Percentiles rank a stretch among this genome's conserved stretches.
phyloP scores from a whole-genome alignment of 2,329 filamentous ascomycete species.

The Diplocarpon mali region DNA sequence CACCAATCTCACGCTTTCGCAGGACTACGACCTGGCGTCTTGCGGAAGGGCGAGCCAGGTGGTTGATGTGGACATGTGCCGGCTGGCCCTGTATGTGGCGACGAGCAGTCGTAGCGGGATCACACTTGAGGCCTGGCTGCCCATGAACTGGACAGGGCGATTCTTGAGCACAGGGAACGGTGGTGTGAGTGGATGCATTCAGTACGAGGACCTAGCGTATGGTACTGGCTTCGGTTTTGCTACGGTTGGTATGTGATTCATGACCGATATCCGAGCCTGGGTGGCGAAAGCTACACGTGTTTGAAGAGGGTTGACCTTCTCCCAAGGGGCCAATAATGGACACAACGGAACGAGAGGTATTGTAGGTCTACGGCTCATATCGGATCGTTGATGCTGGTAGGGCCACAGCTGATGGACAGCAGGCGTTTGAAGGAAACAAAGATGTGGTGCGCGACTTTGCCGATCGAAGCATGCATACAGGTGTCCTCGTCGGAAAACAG shows the following conservation, averaged over 20 bases:
- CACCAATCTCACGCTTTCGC: slow-evolving; percentile 8
- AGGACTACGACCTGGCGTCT: slow-evolving; percentile 9
- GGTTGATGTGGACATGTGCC: slow-evolving; percentile 12
- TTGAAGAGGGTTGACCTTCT: too few relatives aligned
- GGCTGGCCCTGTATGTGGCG: slow-evolving; percentile 14
- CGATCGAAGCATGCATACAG: slow-evolving; percentile 15
- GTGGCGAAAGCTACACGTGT: neutral
- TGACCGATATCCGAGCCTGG: neutral
- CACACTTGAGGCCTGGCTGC: slow-evolving; percentile 22
- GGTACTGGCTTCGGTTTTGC: slow-evolving; percentile 16
- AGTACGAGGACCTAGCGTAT: slow-evolving; percentile 18
- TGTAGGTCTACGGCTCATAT: slow-evolving; percentile 1
- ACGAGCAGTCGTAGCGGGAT: slow-evolving; percentile 11
- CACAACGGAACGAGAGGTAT: slow-evolving; percentile 21
- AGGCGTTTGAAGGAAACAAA: slow-evolving; percentile 15
- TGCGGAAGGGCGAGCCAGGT: slow-evolving; percentile 9
- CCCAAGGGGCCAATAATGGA: slow-evolving; percentile 16
- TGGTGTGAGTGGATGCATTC: slow-evolving; percentile 19
- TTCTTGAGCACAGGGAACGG: slow-evolving; percentile 30
- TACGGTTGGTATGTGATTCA: slow-evolving; percentile 12
- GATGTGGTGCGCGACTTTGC: slow-evolving; percentile 23
- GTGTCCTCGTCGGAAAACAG: slow-evolving; percentile 18
- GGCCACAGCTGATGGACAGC: neutral
- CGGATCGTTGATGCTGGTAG: too few relatives aligned
- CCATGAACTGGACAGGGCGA: slow-evolving; percentile 32